These are phyloP conservation scores for Cocos nucifera DNA, from an alignment of 176 grass and related monocot genomes.

Conservation along the genomic window DNA sequence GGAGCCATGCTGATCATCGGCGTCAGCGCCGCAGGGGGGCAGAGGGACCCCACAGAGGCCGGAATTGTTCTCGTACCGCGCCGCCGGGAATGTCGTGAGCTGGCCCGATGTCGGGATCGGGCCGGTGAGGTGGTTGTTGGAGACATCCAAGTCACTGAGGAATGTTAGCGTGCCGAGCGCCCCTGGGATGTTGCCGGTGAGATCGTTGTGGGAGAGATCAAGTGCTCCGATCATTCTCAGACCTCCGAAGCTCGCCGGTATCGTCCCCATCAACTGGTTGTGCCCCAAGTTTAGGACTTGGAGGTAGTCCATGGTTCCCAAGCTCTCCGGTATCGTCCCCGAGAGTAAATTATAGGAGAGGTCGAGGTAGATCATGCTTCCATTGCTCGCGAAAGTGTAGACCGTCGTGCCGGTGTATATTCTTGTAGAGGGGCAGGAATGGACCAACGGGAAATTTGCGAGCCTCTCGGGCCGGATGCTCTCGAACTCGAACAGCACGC, in stretches of 20 bases:
- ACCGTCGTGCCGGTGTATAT: slow-evolving; percentile 73
- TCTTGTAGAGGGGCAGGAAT: slow-evolving; percentile 62
- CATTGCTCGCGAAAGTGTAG: slow-evolving; percentile 51
- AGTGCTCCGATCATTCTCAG: slow-evolving; percentile 46
- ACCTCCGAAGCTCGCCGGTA: slow-evolving; percentile 49
- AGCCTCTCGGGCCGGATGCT: slow-evolving; percentile 68
- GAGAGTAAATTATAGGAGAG: slow-evolving; percentile 76
- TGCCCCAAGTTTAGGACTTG: slow-evolving; percentile 81
- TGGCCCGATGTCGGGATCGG: slow-evolving; percentile 65
- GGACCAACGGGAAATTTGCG: slow-evolving; percentile 43
- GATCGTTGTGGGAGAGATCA: slow-evolving; percentile 78
- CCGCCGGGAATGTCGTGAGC: slow-evolving; percentile 55
- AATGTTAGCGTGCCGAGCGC: slow-evolving; percentile 35
- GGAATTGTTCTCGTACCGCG: slow-evolving; percentile 69
- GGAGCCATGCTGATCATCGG: not conserved
- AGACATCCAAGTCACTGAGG: slow-evolving; percentile 79
- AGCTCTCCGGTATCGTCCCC: slow-evolving; percentile 36
- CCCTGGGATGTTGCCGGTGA: slow-evolving; percentile 55
- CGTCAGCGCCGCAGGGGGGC: slow-evolving; percentile 33
- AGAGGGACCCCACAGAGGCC: slow-evolving; percentile 82
- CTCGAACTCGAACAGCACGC: slow-evolving; percentile 91
- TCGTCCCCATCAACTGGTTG: slow-evolving; percentile 46
- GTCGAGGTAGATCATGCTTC: slow-evolving; percentile 97
- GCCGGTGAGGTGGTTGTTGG: slow-evolving; percentile 74
- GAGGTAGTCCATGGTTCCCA: slow-evolving; percentile 71